Base-by-base conservation (phyloP, 2,329 filamentous ascomycete species). In the Pseudogymnoascus sp. region DNA sequence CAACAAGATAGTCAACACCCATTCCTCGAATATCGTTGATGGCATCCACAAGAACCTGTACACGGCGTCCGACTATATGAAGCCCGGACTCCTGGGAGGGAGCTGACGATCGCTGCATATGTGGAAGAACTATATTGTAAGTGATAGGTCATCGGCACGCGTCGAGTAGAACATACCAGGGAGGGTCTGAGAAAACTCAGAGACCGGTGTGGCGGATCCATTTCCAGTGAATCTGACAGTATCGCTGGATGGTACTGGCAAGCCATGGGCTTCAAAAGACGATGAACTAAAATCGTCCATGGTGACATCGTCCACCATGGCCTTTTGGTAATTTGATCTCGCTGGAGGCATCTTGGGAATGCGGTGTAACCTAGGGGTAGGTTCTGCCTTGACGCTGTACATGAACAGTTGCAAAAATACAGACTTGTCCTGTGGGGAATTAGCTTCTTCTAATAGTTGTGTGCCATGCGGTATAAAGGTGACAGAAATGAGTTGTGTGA, bases 21-120 rank as follows among this genome's bases (percentile, higher is more conserved):
- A 93, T 80, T 5, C 86, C 81, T 60, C 90, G 84, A 0, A 96
- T 81, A 58, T 88, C 83, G 2, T 83, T 83, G 0, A 91, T 81
- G 0, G 83, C 83, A 55, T 88, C 80, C 2, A 91, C 86, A 59
- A 86, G 83, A 0, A 82, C 79, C 60, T 88, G 88, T 0, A 88
- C 75, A 52, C 84, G 80, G n/a, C 80, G 78, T 0, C 85, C 86
- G 4, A 91, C 83, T 6, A 81, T 45, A 69, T 78, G 66, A 74
- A 82, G 4, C 70, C 76, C n/a, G 65, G 72, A 59, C 75, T 75
- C 1, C 71, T 72, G 33, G 70, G 59, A 37, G 5, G 60, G 49
- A n/a, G 45, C 62, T 10, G 19, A n/a, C 14, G 59, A 61, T 45
- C 26, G 45, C 10, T 55, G 29, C 45, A 55, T 6, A 12, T 29